phyloP scores from a whole-genome alignment of 306 rosid genomes.

The Prinsepia uniflora region DNA sequence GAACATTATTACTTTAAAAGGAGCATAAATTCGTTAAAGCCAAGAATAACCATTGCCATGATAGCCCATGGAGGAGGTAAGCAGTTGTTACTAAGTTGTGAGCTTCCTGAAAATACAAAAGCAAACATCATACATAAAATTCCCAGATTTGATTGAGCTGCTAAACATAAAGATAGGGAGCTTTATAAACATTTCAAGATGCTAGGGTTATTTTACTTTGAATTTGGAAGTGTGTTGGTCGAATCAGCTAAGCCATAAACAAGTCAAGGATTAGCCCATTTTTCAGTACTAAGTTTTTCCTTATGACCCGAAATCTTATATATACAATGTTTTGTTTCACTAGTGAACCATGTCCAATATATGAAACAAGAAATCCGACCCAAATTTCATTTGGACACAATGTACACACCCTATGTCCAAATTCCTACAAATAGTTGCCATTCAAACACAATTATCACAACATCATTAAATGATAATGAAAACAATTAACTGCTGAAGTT shows the following conservation, averaged over 20 bases:
- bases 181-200: background rate
- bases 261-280: background rate
- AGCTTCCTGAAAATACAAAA: slow-evolving; percentile 63
- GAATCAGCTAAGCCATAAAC: background rate
- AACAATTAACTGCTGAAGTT: background rate
- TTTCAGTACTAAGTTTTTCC: background rate
- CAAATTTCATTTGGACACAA: background rate
- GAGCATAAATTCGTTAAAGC: slow-evolving; percentile 75
- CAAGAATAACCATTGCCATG: slow-evolving; percentile 64
- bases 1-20: slow-evolving; percentile 61
- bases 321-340: background rate
- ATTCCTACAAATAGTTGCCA: background rate
- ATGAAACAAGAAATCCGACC: background rate
- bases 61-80: slow-evolving; percentile 95
- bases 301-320: background rate
- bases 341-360: background rate
- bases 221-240: background rate
- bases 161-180: background rate
- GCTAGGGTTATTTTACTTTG: background rate
- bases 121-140: background rate
- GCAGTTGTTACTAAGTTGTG: slow-evolving; percentile 71
- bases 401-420: background rate
- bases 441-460: background rate
- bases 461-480: slow-evolving; percentile 2
- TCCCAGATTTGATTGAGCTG: background rate